A percentile compares a stretch with the other conserved stretches of the same genome.
phyloP scores from a whole-genome alignment of 108 stramenopile species.

The Cyclotella atomus region DNA sequence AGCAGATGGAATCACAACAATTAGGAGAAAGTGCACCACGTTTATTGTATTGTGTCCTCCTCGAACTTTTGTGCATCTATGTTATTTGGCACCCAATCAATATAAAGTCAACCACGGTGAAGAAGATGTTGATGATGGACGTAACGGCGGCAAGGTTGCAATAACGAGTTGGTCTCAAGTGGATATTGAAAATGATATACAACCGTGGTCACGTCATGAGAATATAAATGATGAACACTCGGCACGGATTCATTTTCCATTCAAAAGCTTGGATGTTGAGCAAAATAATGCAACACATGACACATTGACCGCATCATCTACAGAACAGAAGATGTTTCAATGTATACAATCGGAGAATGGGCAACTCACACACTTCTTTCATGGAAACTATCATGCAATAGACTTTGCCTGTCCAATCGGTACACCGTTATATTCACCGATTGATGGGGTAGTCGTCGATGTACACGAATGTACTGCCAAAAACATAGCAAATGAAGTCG shows the following conservation, averaged over 20 bases:
- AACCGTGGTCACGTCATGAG: conserved; percentile 67
- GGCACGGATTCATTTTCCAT: conserved; percentile 64
- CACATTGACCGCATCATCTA: not conserved
- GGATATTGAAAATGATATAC: conserved; percentile 79
- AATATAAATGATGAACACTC: conserved; percentile 68
- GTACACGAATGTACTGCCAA: too few relatives aligned
- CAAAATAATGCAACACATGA: not conserved
- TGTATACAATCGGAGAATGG: conserved; percentile 88
- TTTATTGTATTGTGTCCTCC: conserved; percentile 84
- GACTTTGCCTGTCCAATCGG: conserved; percentile 88
- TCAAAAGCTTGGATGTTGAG: conserved; percentile 3
- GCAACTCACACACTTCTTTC: conserved; percentile 85
- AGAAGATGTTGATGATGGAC: not conserved
- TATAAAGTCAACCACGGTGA: not conserved
- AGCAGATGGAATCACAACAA: not conserved
- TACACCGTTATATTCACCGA: conserved; percentile 78
- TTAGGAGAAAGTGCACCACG: conserved; percentile 58
- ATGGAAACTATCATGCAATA: conserved; percentile 84
- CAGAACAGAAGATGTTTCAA: conserved; percentile 52
- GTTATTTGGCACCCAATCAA: conserved; percentile 51
- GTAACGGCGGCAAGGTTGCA: not conserved
- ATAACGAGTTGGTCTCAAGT: conserved; percentile 50
- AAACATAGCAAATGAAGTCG: too few relatives aligned
- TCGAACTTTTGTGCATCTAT: conserved; percentile 72
- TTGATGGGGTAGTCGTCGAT: conserved; percentile 67